Evolutionary conservation across 257 asterid species (phyloP), one percentile per base, ranked within the genome.

Genomic region (Lycium barbarum): DNA sequence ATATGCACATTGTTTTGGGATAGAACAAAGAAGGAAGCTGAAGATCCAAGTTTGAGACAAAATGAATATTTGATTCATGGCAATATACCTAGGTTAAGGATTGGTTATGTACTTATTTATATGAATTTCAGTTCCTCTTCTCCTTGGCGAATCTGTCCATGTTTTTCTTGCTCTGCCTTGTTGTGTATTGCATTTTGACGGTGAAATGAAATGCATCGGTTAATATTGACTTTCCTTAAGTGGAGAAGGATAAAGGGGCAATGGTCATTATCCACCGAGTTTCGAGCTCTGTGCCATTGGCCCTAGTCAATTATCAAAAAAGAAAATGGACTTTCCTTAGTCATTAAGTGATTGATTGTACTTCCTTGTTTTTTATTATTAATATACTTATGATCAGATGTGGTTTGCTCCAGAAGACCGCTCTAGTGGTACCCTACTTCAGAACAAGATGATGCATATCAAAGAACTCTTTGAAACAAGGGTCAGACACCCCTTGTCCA

Each of bases 121-220:
- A 73, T 47, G 18, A 9, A 45, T 73, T 73, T 47, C 58, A 73
- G 59, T 47, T 73, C 33, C 59, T 72, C 58, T 72, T 72, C 80
- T 72, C 80, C 15, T 72, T 45, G 58, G 0, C 6, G 55, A 43
- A 11, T 73, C 33, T 72, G 80, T 47, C 80, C 15, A 3, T 20
- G 58, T 26, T 26, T 18, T 58, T 58, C 65, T 18, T 58, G 22
- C 65, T 58, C 65, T 53, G 26, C 65, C n/a, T 15, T 58, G 9
- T 58, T 58, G 65, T 22, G 6, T 26, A 26, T 26, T 26, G 33
- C 33, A 26, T 26, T 55, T 55, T 55, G 61, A 6, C 7, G 61
- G n/a, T 55, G 61, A 55, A 55, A 55, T 3, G 0, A 55, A 2
- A 13, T 26, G n/a, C n/a, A 55, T 55, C 4, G n/a, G n/a, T 55